Evolutionary conservation across 1,139 yeast genomes (phyloP).

Genomic region (Lodderomyces jiufengensis): DNA sequence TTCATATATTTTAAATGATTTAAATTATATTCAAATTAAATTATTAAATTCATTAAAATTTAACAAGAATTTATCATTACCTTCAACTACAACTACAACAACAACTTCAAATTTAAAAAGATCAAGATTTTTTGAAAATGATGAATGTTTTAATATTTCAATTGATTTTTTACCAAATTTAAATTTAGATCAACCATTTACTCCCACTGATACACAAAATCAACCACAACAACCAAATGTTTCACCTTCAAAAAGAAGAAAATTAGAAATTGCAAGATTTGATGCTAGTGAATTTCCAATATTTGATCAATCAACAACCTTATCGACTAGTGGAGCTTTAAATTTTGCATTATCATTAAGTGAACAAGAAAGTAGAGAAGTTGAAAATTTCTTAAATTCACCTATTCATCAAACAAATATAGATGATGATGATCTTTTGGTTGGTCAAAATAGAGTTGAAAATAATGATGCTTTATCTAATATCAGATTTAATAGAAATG

Average conservation of each 20-base stretch:
- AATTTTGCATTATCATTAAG: constrained; percentile 3
- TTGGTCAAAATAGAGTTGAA: neutral
- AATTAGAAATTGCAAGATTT: constrained; percentile 14
- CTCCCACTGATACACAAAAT: neutral
- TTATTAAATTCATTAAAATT: constrained; percentile 13
- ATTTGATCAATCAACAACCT: neutral
- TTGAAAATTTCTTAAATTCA: constrained; percentile 13
- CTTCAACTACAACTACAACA: neutral
- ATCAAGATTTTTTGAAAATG: constrained; percentile 30
- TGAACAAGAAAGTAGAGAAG: constrained; percentile 9
- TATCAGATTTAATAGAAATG: constrained; percentile 17
- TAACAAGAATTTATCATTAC: too few species aligned
- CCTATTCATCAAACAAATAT: constrained; percentile 6
- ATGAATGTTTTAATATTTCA: constrained; percentile 38
- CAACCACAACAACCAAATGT: too few species aligned
- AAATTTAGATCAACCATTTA: constrained; percentile 6
- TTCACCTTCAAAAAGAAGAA: constrained; percentile 13
- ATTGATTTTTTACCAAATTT: constrained; percentile 23
- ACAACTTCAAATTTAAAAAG: constrained; percentile 3
- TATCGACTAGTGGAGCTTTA: neutral
- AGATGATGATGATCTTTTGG: neutral
- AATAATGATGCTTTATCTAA: constrained; percentile 7
- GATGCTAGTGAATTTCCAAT: constrained; percentile 9
- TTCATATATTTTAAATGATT: constrained; percentile 40
- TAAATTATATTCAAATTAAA: constrained; percentile 23